Percentiles rank a stretch among this genome's conserved stretches.
Conservation (phyloP, 164 flowering plant species). For the Warburgia ugandensis region DNA sequence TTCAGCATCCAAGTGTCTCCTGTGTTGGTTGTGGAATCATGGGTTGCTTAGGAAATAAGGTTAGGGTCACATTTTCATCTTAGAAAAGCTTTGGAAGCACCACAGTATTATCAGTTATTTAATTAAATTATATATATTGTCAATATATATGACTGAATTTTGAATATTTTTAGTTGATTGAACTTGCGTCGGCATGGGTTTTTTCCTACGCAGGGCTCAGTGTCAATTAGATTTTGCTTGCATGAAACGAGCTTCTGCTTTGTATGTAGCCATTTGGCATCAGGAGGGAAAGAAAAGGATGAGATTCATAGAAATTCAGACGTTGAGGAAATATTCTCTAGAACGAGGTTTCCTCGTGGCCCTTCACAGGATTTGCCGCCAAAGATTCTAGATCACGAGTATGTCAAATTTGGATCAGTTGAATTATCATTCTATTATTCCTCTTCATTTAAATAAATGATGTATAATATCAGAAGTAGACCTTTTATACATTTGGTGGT, state of each 20-base stretch:
- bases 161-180: not conserved
- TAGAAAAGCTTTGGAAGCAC: too few species aligned
- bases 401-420: conserved; percentile 16
- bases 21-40: conserved; percentile 77
- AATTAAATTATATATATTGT: not conserved
- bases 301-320: conserved; percentile 46
- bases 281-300: conserved; percentile 62
- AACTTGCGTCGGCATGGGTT: not conserved
- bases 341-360: conserved; percentile 53
- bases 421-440: not conserved
- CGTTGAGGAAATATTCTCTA: conserved; percentile 38
- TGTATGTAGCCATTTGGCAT: conserved; percentile 68
- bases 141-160: too few species aligned
- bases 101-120: not conserved
- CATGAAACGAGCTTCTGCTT: conserved; percentile 79
- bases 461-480: too few species aligned
- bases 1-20: conserved; percentile 48
- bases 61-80: conserved; percentile 4
- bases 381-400: conserved; percentile 69
- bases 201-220: conserved; percentile 47
- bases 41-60: conserved; percentile 83
- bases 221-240: conserved; percentile 54
- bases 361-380: conserved; percentile 40
- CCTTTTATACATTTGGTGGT: too few species aligned
- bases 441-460: not conserved